Conservation (phyloP, 2,329 filamentous ascomycete species). For the Microthyrium microscopicum region DNA sequence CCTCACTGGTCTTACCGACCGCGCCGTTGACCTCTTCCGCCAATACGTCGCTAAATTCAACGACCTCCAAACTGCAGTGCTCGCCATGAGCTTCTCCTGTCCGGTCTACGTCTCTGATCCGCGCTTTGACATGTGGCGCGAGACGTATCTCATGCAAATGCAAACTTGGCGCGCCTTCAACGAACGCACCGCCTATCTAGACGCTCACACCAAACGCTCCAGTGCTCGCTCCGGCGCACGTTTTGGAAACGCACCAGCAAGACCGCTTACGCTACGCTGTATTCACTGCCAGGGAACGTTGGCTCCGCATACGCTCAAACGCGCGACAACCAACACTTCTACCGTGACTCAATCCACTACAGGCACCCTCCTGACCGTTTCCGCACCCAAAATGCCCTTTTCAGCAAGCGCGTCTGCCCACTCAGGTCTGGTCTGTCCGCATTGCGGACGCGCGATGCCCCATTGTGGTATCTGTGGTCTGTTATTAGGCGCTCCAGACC, state of each 20-base stretch:
- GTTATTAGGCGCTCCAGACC: constrained; percentile 43
- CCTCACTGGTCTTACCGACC: constrained; percentile 59
- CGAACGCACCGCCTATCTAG: constrained; percentile 60
- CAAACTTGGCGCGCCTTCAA: constrained; percentile 54
- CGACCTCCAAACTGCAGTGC: constrained; percentile 63
- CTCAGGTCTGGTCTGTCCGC: constrained; percentile 39
- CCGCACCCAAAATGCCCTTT: constrained; percentile 1
- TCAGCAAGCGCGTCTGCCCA: constrained; percentile 10
- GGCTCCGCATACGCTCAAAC: constrained; percentile 19
- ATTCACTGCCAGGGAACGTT: constrained; percentile 51
- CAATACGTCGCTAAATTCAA: constrained; percentile 59
- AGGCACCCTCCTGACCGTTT: not conserved
- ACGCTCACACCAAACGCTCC: constrained; percentile 55
- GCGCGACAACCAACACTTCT: constrained; percentile 17
- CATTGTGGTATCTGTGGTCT: constrained; percentile 45
- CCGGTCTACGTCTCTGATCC: constrained; percentile 64
- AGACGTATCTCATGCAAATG: constrained; percentile 55
- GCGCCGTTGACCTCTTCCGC: constrained; percentile 57
- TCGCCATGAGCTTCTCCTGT: constrained; percentile 56
- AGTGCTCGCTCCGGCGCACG: constrained; percentile 44
- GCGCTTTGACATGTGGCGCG: constrained; percentile 61
- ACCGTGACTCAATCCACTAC: not conserved
- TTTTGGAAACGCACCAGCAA: constrained; percentile 46
- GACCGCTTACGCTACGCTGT: constrained; percentile 60
- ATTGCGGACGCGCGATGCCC: constrained; percentile 45